phyloP scores from a whole-genome alignment of 306 rosid species.

The Notholithocarpus densiflorus region DNA sequence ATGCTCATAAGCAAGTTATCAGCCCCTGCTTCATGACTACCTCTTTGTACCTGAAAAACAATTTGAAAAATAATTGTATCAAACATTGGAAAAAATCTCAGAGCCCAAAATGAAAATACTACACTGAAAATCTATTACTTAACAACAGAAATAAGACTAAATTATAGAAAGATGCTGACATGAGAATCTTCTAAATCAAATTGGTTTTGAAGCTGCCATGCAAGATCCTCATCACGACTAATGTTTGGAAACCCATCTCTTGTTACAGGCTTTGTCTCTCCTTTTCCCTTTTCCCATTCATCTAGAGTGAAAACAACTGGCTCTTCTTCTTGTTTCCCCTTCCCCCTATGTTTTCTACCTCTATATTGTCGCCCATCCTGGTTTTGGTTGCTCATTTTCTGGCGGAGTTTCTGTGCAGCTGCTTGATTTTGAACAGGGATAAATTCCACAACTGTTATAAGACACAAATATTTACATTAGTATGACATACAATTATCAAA shows the following conservation, averaged over 20 bases:
- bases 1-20: slow-evolving; percentile 71
- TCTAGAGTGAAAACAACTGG: slow-evolving; percentile 53
- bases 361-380: slow-evolving; percentile 31
- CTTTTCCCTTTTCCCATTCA: slow-evolving; percentile 65
- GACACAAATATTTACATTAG: slow-evolving; percentile 14
- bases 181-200: slow-evolving; percentile 58
- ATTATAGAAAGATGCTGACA: slow-evolving; percentile 37
- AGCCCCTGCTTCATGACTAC: slow-evolving; percentile 36
- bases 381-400: slow-evolving; percentile 59
- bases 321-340: slow-evolving; percentile 57
- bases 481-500: neutral
- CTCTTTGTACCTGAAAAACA: slow-evolving; percentile 42
- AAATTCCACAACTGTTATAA: slow-evolving; percentile 59
- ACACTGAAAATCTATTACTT: neutral
- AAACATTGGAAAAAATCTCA: slow-evolving; percentile 4
- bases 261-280: slow-evolving; percentile 37
- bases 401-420: slow-evolving; percentile 85
- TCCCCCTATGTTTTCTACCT: slow-evolving; percentile 55
- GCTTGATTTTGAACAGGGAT: slow-evolving; percentile 92
- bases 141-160: neutral
- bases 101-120: neutral
- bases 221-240: slow-evolving; percentile 65
- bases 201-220: slow-evolving; percentile 81
- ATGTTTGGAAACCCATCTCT: slow-evolving; percentile 19
- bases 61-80: slow-evolving; percentile 9